Percentiles rank a stretch among this genome's conserved stretches.
These are phyloP conservation scores for Stephania yunnanensis DNA, from an alignment of 164 flowering plant species.

Conservation along the genomic window DNA sequence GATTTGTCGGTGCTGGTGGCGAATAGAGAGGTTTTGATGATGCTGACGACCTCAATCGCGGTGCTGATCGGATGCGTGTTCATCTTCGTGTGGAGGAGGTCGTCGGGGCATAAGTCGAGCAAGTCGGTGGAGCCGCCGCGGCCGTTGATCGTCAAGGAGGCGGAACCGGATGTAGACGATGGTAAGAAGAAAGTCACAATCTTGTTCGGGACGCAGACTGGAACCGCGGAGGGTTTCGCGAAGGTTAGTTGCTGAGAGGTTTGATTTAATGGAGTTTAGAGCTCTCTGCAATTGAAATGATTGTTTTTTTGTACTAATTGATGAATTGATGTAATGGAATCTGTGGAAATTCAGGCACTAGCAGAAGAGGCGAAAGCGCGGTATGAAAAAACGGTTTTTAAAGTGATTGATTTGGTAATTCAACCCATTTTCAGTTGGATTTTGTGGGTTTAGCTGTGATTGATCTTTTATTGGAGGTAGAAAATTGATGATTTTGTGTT, in stretches of 20 bases:
- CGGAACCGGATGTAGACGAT: slow-evolving; percentile 59
- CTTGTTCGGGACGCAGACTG: slow-evolving; percentile 94
- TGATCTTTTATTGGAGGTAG: background rate
- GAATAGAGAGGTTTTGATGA: slow-evolving; percentile 57
- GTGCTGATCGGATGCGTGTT: slow-evolving; percentile 65
- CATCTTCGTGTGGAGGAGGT: slow-evolving; percentile 55
- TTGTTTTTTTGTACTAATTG: background rate
- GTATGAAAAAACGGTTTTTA: slow-evolving; percentile 71
- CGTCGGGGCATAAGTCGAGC: slow-evolving; percentile 22
- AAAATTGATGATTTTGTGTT: slow-evolving; percentile 2
- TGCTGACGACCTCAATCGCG: slow-evolving; percentile 70
- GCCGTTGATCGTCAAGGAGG: slow-evolving; percentile 38
- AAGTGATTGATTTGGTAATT: slow-evolving; percentile 79
- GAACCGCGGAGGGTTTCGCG: slow-evolving; percentile 98
- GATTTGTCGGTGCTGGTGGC: slow-evolving; percentile 37
- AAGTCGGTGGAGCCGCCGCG: slow-evolving; percentile 33
- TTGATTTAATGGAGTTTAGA: background rate
- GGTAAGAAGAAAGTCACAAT: slow-evolving; percentile 80
- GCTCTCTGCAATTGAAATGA: background rate
- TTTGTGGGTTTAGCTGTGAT: background rate
- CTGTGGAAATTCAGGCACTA: slow-evolving; percentile 43
- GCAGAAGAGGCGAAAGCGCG: slow-evolving; percentile 83
- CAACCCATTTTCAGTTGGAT: background rate
- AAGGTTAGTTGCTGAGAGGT: slow-evolving; percentile 42
- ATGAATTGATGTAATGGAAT: background rate